phyloP scores from a whole-genome alignment of 108 stramenopile species.

The Asterionellopsis glacialis region DNA sequence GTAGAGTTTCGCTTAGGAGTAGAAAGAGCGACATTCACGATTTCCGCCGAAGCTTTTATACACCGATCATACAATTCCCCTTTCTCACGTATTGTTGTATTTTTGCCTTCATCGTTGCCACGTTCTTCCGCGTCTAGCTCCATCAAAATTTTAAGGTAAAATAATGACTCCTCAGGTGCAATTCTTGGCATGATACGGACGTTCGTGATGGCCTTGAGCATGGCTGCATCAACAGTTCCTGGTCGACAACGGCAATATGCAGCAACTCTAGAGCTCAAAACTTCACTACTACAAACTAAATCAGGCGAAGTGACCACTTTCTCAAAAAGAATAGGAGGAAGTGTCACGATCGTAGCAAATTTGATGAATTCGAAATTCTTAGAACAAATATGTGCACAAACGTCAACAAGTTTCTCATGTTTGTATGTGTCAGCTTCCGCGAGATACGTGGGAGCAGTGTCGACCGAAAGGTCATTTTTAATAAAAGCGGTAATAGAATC shows the following conservation, averaged over 20 bases:
- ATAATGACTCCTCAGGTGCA: conserved; percentile 13
- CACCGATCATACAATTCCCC: conserved; percentile 1
- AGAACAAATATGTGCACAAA: background rate
- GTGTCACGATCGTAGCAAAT: conserved; percentile 7
- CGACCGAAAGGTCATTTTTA: conserved; percentile 1
- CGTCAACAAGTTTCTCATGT: conserved; percentile 9
- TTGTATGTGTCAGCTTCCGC: conserved; percentile 7
- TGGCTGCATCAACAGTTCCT: background rate
- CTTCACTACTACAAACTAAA: background rate
- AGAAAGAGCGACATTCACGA: background rate
- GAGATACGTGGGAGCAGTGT: conserved; percentile 10
- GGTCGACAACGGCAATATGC: conserved; percentile 19
- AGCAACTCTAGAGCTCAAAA: conserved; percentile 8
- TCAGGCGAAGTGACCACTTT: conserved; percentile 5
- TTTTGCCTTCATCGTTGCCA: conserved; percentile 3
- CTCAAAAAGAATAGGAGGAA: conserved; percentile 8
- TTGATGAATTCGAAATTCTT: conserved; percentile 9
- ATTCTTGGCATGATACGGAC: conserved; percentile 8
- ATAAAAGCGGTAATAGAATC: conserved; percentile 8
- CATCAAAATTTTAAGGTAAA: conserved; percentile 4
- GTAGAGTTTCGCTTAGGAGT: background rate
- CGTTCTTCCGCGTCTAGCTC: background rate
- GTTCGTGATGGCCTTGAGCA: conserved; percentile 5
- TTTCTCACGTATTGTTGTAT: background rate
- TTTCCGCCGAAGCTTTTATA: background rate